Conservation (phyloP, 208 protist genomes). For the Crithidia expoeki region DNA sequence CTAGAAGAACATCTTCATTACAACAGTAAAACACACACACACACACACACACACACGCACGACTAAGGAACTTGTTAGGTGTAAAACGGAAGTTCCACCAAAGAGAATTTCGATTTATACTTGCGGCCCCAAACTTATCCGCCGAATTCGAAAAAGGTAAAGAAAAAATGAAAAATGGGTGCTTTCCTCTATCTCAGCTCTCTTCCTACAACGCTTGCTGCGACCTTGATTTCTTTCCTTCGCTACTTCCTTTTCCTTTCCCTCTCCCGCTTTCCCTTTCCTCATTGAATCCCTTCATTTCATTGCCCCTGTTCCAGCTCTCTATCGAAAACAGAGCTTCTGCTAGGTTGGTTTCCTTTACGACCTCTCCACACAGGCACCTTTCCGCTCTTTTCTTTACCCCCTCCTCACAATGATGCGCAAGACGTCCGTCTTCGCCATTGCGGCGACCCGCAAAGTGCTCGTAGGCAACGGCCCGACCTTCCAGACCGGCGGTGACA, state of each 20-base stretch:
- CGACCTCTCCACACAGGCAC: constrained; percentile 1
- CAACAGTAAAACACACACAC: too few species aligned
- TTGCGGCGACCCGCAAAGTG: constrained; percentile 67
- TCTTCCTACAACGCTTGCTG: too few species aligned
- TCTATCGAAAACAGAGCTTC: constrained; percentile 2
- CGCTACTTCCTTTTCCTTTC: background rate
- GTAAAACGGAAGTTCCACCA: too few species aligned
- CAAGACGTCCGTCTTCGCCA: constrained; percentile 68
- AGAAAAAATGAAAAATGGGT: too few species aligned
- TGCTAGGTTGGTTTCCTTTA: background rate
- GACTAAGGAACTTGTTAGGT: too few species aligned
- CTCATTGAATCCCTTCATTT: background rate
- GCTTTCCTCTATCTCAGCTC: too few species aligned
- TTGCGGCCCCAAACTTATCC: too few species aligned
- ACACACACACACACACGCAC: too few species aligned
- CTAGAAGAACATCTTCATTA: too few species aligned
- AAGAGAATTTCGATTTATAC: too few species aligned
- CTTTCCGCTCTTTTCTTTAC: background rate
- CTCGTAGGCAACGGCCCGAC: constrained; percentile 90
- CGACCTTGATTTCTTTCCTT: too few species aligned
- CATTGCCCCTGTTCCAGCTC: background rate
- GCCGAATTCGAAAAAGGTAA: too few species aligned
- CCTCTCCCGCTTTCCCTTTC: background rate
- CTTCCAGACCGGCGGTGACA: constrained; percentile 87
- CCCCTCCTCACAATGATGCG: constrained; percentile 72